Evolutionary conservation across 192 early-diverging fungal genomes (phyloP).

Genomic region (Gamsiella multidivaricata): DNA sequence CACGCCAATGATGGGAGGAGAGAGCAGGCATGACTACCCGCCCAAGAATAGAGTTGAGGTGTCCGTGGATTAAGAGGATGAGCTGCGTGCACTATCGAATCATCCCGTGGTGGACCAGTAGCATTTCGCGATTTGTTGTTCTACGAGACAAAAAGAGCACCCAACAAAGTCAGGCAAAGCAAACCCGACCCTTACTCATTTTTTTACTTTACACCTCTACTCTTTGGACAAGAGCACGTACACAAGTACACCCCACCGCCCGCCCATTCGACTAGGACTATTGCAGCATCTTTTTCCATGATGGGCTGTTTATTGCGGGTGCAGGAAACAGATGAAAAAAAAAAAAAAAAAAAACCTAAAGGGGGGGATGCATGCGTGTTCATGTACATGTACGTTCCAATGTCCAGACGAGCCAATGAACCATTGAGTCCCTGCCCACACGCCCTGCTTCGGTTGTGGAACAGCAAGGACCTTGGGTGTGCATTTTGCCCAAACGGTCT

Average conservation of each 20-base stretch:
- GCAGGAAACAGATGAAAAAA: too few species aligned
- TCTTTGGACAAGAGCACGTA: too few species aligned
- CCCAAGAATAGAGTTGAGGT: neutral
- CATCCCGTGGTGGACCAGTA: conserved; percentile 26
- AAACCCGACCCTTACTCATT: neutral
- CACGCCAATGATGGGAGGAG: too few species aligned
- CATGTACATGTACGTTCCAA: neutral
- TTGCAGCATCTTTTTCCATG: too few species aligned
- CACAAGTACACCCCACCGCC: too few species aligned
- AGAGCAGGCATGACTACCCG: too few species aligned
- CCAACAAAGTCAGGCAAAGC: conserved; percentile 12
- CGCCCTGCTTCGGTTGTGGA: conserved; percentile 14
- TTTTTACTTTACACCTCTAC: neutral
- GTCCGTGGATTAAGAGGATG: conserved; percentile 16
- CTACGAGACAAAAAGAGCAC: too few species aligned
- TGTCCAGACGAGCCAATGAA: conserved; percentile 2
- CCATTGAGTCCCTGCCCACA: conserved; percentile 2
- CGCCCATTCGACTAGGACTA: too few species aligned
- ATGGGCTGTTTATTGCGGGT: too few species aligned
- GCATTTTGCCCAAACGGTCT: neutral
- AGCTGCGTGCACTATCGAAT: too few species aligned
- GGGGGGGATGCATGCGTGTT: too few species aligned
- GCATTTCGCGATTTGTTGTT: conserved; percentile 15
- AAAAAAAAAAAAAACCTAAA: too few species aligned
- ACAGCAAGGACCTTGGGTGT: neutral